phyloP scores from a whole-genome alignment of 2,329 filamentous ascomycete genomes.

The Microsporum ferrugineum region DNA sequence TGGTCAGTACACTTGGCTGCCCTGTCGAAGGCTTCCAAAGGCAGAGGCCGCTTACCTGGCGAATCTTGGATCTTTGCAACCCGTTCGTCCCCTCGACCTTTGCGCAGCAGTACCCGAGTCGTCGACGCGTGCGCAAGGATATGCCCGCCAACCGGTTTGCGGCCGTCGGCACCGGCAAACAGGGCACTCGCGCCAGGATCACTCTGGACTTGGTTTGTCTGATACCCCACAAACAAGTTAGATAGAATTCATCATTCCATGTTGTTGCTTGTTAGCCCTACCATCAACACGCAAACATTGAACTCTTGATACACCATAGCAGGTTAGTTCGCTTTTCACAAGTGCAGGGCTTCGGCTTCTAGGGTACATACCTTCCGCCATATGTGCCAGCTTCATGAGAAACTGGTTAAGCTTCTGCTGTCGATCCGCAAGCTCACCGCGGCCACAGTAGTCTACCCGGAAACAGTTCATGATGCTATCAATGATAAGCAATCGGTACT shows the following conservation, averaged over 20 bases:
- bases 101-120: constrained; percentile 54
- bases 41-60: constrained; percentile 39
- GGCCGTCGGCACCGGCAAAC: constrained; percentile 56
- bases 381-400: constrained; percentile 51
- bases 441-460: constrained; percentile 54
- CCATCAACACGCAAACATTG: constrained; percentile 54
- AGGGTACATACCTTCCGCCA: constrained; percentile 45
- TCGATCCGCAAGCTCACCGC: constrained; percentile 56
- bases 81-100: constrained; percentile 57
- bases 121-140: constrained; percentile 58
- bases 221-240: background rate
- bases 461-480: constrained; percentile 62
- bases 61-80: constrained; percentile 60
- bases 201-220: constrained; percentile 62
- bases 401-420: constrained; percentile 59
- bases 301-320: constrained; percentile 40
- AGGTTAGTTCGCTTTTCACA: constrained; percentile 6
- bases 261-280: constrained; percentile 20
- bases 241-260: background rate
- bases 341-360: background rate
- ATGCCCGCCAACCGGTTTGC: constrained; percentile 57
- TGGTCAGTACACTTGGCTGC: constrained; percentile 8
- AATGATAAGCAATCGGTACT: constrained; percentile 55
- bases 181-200: constrained; percentile 58
- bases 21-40: no score